phyloP scores from a whole-genome alignment of 1,284 basidiomycete species.

The Heterobasidion occidentale region DNA sequence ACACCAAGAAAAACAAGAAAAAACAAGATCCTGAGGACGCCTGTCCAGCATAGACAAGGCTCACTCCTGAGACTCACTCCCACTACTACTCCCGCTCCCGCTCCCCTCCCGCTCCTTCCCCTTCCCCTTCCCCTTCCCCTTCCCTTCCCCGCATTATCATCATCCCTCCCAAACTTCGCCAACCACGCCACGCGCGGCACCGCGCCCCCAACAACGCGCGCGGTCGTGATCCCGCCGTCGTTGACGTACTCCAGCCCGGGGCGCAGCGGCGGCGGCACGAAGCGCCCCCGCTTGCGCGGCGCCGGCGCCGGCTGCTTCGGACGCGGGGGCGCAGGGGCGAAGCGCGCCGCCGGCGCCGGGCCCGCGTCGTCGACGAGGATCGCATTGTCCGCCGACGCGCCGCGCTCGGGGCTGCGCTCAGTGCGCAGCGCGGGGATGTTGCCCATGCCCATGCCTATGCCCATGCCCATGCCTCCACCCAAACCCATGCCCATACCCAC shows the following conservation, averaged over 20 bases:
- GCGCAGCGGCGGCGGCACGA: slow-evolving; percentile 9
- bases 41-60: no score
- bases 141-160: background rate
- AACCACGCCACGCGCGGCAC: background rate
- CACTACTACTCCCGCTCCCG: background rate
- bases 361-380: background rate
- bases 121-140: background rate
- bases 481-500: no score
- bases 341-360: background rate
- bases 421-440: background rate
- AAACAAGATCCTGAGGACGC: no score
- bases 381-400: background rate
- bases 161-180: background rate
- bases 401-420: background rate
- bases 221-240: slow-evolving; percentile 1
- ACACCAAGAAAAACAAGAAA: no score
- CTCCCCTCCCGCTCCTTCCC: background rate
- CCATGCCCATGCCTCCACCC: background rate
- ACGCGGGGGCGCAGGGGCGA: slow-evolving; percentile 4
- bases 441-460: background rate
- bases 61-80: background rate
- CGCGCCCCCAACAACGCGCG: background rate
- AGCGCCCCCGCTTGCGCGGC: background rate
- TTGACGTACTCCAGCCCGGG: slow-evolving; percentile 7
- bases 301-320: background rate